Base-by-base conservation (phyloP, 805 yeast genomes). In the Kockiozyma suomiensis region DNA sequence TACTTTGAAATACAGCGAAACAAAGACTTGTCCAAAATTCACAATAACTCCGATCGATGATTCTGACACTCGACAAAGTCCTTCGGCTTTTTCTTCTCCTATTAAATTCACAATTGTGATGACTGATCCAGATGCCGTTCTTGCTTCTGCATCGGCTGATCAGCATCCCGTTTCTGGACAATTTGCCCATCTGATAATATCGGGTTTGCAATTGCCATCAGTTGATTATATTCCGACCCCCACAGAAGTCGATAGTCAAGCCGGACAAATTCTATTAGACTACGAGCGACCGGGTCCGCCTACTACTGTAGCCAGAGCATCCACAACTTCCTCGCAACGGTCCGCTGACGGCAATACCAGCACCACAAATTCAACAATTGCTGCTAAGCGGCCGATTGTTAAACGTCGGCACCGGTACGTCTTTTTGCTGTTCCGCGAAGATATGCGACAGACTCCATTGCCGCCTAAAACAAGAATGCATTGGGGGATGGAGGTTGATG, bases 41-140 rank as follows among this genome's bases (percentile, higher is more conserved):
- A 47, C 63, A 13, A 58, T 61, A 13, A 61, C 63, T 5, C 50
- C 38, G 12, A 45, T 58, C 50, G 51, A 58, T 21, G 59, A 58
- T 19, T 48, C 53, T 13, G 64, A 57, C n/a, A 51, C 48, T 12
- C 52, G 50, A 7, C 25, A 46, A 0, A 19, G 33, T 4, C 19
- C 56, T 1, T 23, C 50, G 10, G 26, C 42, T 19, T 21, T 42
- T 21, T 15, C 45, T 4, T 23, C 42, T 2, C 40, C 58, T 19
- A 33, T 41, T 17, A 33, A 47, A 26, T 61, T 45, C 45, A 53
- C 65, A 19, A 59, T 58, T 19, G 55, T 54, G 26, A 52, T 58
- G 48, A 53, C 59, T 3, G 51, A 50, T 47, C 56, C 59, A 12
- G 63, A 61, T 32, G 45, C 40, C 4, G 45, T 35, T 26, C 7